Evolutionary conservation across 2,329 filamentous ascomycete species (phyloP).

Genomic region (Sporothrix phasma): DNA sequence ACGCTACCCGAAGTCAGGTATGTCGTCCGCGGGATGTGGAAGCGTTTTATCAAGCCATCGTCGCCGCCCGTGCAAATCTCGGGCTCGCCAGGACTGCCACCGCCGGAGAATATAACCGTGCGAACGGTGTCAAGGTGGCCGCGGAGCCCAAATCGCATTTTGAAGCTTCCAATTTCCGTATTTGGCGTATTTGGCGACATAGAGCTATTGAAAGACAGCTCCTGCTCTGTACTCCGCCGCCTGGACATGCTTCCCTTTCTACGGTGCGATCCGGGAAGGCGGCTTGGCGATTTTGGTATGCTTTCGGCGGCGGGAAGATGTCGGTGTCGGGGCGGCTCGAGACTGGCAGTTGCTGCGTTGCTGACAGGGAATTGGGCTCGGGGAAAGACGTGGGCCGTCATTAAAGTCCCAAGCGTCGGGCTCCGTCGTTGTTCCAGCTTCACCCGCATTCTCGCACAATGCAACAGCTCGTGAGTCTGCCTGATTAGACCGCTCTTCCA

Average conservation of each 20-base stretch:
- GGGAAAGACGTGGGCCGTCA: slow-evolving; percentile 54
- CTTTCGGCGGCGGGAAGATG: slow-evolving; percentile 76
- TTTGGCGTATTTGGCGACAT: slow-evolving; percentile 37
- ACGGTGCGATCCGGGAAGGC: slow-evolving; percentile 58
- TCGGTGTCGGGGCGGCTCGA: slow-evolving; percentile 73
- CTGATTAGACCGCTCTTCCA: not conserved
- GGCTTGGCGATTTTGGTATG: slow-evolving; percentile 68
- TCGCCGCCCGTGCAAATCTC: slow-evolving; percentile 95
- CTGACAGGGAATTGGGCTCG: slow-evolving; percentile 35
- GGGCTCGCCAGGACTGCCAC: slow-evolving; percentile 87
- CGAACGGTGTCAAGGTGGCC: slow-evolving; percentile 91
- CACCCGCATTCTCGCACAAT: slow-evolving; percentile 36
- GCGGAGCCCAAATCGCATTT: slow-evolving; percentile 80
- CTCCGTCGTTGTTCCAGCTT: slow-evolving; percentile 32
- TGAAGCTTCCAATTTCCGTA: slow-evolving; percentile 69
- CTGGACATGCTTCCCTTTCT: slow-evolving; percentile 72
- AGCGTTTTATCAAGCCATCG: slow-evolving; percentile 91
- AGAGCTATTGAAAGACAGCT: slow-evolving; percentile 42
- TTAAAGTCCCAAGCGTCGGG: slow-evolving; percentile 89
- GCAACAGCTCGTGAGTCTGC: slow-evolving; percentile 25
- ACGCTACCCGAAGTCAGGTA: slow-evolving; percentile 33
- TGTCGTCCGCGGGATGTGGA: slow-evolving; percentile 78
- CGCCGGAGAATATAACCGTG: slow-evolving; percentile 91
- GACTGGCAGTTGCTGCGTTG: slow-evolving; percentile 28
- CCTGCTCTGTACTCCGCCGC: slow-evolving; percentile 59